Evolutionary conservation across 352 stramenopile species (phyloP), one percentile per base, ranked within the genome.

Genomic region (Phytophthora macrochlamydospora): DNA sequence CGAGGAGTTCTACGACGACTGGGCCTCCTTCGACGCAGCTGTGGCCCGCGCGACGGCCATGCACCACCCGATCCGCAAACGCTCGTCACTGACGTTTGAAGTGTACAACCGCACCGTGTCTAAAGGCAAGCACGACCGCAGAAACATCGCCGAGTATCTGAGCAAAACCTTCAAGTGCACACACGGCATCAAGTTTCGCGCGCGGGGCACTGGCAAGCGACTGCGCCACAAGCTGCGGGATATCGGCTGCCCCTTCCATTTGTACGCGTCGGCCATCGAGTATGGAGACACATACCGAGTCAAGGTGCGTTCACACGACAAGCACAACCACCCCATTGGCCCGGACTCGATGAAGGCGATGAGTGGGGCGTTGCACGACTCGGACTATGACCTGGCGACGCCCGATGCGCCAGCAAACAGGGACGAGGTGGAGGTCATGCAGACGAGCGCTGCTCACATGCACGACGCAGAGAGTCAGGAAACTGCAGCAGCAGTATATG

Each of bases 21-120:
- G 85, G 85, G 66, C 62, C 48, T 52, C 78, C 0, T 93, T 93
- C 48, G 85, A 93, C 69, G 54, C 72, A 3, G 85, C 85, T 0
- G 78, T 93, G 45, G 80, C 73, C 32, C 68, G 55, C 37, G 85
- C 85, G 4, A 90, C 86, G 45, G 81, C 80, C 12, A 70, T 75
- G 42, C 78, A 89, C 68, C 85, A 93, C 62, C 85, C 85, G 57
- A 90, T 93, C 59, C 85, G 85, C 63, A 93, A 93, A 69, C 83
- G 85, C 63, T 93, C 85, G 63, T 91, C 81, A 50, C 69, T 93
- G 29, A 93, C 85, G 31, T 93, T 93, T 60, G 85, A 93, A 56
- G 85, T 93, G 31, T 93, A 93, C 78, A 93, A 93, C 61, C 85
- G 85, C 67, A 93, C 85, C 1, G 85, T 93, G n/a, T 93, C 85